phyloP scores from a whole-genome alignment of 2,329 filamentous ascomycete genomes.

The Aureobasidium pullulans region DNA sequence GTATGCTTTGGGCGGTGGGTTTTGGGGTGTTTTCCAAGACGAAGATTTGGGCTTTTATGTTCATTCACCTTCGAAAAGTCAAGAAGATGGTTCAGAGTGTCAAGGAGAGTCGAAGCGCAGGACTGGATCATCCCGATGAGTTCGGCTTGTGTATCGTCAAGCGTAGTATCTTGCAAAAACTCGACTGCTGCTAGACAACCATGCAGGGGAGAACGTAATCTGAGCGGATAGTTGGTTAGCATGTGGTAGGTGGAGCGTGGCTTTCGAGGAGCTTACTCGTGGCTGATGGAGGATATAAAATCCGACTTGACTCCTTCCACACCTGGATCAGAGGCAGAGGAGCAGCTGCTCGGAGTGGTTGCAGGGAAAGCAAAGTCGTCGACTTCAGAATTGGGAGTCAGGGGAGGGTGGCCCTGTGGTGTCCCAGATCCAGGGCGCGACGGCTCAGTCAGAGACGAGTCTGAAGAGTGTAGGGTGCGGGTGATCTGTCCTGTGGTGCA shows the following conservation, averaged over 20 bases:
- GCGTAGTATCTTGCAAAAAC: conserved; percentile 35
- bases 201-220: conserved; percentile 22
- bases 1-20: not conserved
- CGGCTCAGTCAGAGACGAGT: no score
- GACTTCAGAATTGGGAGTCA: no score
- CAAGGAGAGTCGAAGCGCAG: conserved; percentile 40
- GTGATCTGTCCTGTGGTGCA: no score
- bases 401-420: no score
- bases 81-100: conserved; percentile 27
- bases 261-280: conserved; percentile 24
- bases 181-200: conserved; percentile 26
- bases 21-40: not conserved
- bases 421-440: no score
- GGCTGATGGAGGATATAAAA: conserved; percentile 34
- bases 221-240: not conserved
- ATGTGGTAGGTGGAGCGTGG: no score
- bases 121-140: conserved; percentile 38
- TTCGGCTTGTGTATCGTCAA: conserved; percentile 28
- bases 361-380: no score
- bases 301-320: conserved; percentile 30
- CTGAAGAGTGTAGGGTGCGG: no score
- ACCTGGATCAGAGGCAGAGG: conserved; percentile 31
- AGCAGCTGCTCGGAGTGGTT: no score
- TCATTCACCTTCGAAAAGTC: conserved; percentile 16
- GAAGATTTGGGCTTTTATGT: not conserved